phyloP scores from a whole-genome alignment of 2,329 filamentous ascomycete genomes.

The Alternaria ventricosa region DNA sequence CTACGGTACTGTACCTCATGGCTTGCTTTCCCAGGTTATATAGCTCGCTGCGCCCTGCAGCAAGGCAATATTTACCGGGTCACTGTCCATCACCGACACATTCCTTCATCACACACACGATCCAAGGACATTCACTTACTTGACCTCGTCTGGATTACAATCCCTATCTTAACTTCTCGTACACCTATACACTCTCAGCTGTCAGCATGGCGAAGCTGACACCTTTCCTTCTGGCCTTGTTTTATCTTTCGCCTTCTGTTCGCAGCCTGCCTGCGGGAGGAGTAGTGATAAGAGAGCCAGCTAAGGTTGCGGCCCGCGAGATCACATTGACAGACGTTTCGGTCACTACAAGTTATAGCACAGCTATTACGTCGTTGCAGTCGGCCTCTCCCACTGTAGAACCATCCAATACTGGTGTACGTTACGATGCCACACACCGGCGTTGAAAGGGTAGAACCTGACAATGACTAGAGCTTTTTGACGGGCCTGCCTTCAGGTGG shows the following conservation, averaged over 20 bases:
- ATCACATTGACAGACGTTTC: slow-evolving; percentile 29
- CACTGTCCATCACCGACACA: slow-evolving; percentile 39
- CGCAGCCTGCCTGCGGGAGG: slow-evolving; percentile 30
- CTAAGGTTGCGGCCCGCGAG: slow-evolving; percentile 24
- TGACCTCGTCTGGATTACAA: slow-evolving; percentile 18
- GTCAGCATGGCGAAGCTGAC: slow-evolving; percentile 36
- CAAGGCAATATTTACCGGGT: slow-evolving; percentile 24
- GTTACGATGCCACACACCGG: not conserved
- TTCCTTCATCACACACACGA: slow-evolving; percentile 29
- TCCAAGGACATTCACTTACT: slow-evolving; percentile 7
- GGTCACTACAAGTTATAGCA: slow-evolving; percentile 43
- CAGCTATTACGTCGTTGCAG: slow-evolving; percentile 35
- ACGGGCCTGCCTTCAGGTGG: slow-evolving; percentile 42
- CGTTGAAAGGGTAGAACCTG: not conserved
- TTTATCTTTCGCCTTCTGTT: slow-evolving; percentile 30
- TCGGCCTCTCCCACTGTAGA: slow-evolving; percentile 31
- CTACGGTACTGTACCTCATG: slow-evolving; percentile 9
- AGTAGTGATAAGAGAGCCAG: slow-evolving; percentile 16
- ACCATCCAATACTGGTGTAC: slow-evolving; percentile 39
- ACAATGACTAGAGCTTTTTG: slow-evolving; percentile 33
- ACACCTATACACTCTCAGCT: slow-evolving; percentile 2
- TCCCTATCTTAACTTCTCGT: slow-evolving; percentile 23
- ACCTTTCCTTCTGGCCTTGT: slow-evolving; percentile 32
- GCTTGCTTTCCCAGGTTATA: slow-evolving; percentile 24
- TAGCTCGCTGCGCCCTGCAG: slow-evolving; percentile 16